Evolutionary conservation across 2,329 filamentous ascomycete genomes (phyloP).

Genomic region (Metarhizium guizhouense): DNA sequence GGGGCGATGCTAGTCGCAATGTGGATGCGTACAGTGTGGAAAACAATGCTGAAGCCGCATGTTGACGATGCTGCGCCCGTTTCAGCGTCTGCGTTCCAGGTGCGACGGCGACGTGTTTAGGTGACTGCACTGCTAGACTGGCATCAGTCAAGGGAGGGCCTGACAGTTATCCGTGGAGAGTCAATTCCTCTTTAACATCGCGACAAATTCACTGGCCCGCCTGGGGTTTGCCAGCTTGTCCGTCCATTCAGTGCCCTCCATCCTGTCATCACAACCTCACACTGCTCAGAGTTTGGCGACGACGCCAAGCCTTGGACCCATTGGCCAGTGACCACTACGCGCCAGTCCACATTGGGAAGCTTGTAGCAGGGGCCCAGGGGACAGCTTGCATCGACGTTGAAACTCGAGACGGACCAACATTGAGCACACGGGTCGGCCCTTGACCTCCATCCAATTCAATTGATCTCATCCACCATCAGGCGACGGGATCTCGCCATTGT

Average conservation of each 20-base stretch:
- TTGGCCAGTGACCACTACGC: slow-evolving; percentile 2
- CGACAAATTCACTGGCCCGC: too few relatives aligned
- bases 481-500: neutral
- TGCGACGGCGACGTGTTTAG: too few relatives aligned
- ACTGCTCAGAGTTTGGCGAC: neutral
- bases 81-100: too few relatives aligned
- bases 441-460: neutral
- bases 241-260: too few relatives aligned
- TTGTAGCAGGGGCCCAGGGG: neutral
- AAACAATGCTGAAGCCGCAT: neutral
- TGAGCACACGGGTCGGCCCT: neutral
- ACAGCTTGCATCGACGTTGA: slow-evolving; percentile 6
- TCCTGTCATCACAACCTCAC: neutral
- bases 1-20: neutral
- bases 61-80: neutral
- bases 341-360: slow-evolving; percentile 1
- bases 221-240: too few relatives aligned
- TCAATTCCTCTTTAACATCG: too few relatives aligned
- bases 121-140: too few relatives aligned
- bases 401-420: neutral
- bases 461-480: neutral
- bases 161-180: too few relatives aligned
- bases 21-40: neutral
- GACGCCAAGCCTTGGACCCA: neutral
- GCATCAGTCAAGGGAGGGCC: too few relatives aligned